A percentile compares a stretch with the other conserved stretches of the same genome.
Conservation (phyloP, 169 alveolate genomes). For the Sarcocystis neurona region DNA sequence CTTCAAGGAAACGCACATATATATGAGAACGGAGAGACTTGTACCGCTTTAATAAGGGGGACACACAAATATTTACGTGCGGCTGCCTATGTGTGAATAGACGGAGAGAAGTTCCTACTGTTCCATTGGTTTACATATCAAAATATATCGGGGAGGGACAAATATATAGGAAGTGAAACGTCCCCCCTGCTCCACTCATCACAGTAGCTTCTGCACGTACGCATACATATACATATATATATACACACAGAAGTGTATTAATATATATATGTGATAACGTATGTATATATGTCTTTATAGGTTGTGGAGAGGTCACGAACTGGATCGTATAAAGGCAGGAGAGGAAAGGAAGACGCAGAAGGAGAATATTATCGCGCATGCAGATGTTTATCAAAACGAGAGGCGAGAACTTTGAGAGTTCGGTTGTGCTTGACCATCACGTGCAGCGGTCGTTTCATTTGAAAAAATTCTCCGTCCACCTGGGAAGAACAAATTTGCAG, state of each 20-base stretch:
- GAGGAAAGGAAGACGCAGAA: too few relatives aligned
- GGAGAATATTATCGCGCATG: background rate
- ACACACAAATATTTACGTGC: too few relatives aligned
- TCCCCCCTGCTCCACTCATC: background rate
- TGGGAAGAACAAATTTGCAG: background rate
- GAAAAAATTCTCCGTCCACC: conserved; percentile 20
- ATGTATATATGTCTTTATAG: too few relatives aligned
- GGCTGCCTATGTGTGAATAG: too few relatives aligned
- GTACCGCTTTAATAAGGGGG: too few relatives aligned
- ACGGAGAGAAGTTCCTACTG: too few relatives aligned
- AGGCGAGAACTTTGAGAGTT: background rate
- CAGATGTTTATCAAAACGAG: background rate
- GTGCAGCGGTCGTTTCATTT: background rate
- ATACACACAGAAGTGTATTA: background rate
- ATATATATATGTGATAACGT: background rate
- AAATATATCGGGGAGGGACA: too few relatives aligned
- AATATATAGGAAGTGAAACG: background rate
- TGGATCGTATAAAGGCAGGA: too few relatives aligned
- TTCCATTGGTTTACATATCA: too few relatives aligned
- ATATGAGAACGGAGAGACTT: too few relatives aligned
- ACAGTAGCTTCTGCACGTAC: background rate
- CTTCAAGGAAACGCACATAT: too few relatives aligned
- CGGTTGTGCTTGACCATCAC: conserved; percentile 13
- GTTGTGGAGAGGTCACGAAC: too few relatives aligned
- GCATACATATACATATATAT: background rate